Evolutionary conservation across 2,329 filamentous ascomycete species (phyloP).

Genomic region (Trichoderma semiorbis): DNA sequence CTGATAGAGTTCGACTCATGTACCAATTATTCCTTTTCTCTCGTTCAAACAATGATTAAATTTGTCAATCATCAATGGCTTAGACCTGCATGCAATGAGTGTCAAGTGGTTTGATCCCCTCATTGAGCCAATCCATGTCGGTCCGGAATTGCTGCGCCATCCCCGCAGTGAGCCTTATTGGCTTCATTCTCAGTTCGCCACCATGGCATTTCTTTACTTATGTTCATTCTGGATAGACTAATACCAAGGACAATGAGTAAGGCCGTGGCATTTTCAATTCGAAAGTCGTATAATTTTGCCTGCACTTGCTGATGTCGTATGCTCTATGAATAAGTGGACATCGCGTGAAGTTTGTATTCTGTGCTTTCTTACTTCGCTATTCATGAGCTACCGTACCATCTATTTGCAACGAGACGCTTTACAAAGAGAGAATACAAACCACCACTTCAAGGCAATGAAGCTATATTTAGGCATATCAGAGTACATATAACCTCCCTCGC

Average conservation of each 20-base stretch:
- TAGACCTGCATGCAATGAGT: background rate
- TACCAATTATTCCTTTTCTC: background rate
- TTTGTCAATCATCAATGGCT: background rate
- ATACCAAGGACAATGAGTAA: too few relatives aligned
- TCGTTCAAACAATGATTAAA: background rate
- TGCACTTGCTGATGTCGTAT: background rate
- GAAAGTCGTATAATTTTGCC: background rate
- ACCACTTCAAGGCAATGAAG: fast-evolving
- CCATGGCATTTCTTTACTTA: background rate
- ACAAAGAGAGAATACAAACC: background rate
- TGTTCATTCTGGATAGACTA: too few relatives aligned
- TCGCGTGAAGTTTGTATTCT: background rate
- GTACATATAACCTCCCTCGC: background rate
- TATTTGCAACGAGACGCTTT: background rate
- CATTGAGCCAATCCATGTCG: background rate
- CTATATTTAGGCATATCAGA: background rate
- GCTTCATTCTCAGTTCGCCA: background rate
- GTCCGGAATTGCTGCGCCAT: background rate
- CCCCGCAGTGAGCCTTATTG: background rate
- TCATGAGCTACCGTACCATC: background rate
- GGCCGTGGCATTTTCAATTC: too few relatives aligned
- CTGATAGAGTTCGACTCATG: background rate
- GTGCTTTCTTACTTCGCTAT: background rate
- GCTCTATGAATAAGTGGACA: background rate
- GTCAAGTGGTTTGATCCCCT: background rate